Evolutionary conservation across 2,329 filamentous ascomycete genomes (phyloP).

Genomic region (Teratosphaeriaceae sp.): DNA sequence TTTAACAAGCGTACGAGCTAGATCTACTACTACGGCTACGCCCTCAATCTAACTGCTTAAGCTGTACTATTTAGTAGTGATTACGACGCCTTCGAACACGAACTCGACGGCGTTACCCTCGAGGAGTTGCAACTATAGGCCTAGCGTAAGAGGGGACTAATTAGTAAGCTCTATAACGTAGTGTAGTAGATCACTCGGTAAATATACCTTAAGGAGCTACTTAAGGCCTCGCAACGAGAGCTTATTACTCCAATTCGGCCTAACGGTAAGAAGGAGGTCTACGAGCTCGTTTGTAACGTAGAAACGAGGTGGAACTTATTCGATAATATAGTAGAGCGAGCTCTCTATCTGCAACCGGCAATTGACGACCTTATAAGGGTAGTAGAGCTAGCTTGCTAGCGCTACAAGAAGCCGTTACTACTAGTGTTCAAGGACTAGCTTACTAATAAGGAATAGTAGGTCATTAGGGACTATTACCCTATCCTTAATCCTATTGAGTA

Average conservation of each 20-base stretch:
- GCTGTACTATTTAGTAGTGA: conserved; percentile 10
- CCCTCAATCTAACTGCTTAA: conserved; percentile 15
- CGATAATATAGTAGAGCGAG: conserved; percentile 8
- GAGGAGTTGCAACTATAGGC: conserved; percentile 7
- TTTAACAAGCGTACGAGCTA: conserved; percentile 2
- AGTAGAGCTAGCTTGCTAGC: conserved; percentile 1
- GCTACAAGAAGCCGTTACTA: not conserved
- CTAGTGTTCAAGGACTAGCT: not conserved
- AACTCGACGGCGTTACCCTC: not conserved
- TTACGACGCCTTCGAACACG: conserved; percentile 7
- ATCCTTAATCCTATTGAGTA: conserved; percentile 1
- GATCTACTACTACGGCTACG: conserved; percentile 10
- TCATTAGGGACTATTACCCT: not conserved
- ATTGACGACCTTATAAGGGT: conserved; percentile 8
- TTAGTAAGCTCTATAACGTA: conserved; percentile 13
- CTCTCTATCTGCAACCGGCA: conserved; percentile 9
- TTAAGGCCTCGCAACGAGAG: conserved; percentile 4
- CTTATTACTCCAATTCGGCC: conserved; percentile 5
- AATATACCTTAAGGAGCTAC: conserved; percentile 3
- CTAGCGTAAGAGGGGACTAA: conserved; percentile 10
- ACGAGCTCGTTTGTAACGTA: conserved; percentile 9
- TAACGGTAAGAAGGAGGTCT: conserved; percentile 5
- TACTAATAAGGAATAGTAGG: not conserved
- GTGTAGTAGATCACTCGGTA: conserved; percentile 6
- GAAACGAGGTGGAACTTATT: conserved; percentile 11